Evolutionary conservation across 2,329 filamentous ascomycete genomes (phyloP).

Genomic region (Trichoderma aggressivum): DNA sequence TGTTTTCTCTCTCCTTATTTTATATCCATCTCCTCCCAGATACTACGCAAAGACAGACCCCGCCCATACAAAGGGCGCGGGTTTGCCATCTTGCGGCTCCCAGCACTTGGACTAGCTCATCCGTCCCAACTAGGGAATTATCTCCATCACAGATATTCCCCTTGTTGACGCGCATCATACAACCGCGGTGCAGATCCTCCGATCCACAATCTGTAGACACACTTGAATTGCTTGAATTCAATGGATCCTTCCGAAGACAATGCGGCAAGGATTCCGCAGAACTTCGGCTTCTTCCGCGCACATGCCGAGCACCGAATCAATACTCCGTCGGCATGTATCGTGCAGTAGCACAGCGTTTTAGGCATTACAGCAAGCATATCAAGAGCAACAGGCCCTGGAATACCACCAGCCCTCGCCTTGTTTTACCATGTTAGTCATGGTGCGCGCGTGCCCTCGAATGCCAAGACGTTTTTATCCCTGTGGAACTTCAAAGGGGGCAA

Average conservation of each 20-base stretch:
- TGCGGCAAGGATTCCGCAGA: background rate
- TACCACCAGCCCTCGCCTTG: background rate
- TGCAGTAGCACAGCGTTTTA: background rate
- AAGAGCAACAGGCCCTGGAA: background rate
- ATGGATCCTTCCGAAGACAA: background rate
- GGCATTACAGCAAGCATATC: background rate
- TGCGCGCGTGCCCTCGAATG: background rate
- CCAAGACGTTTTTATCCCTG: background rate
- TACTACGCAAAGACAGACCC: background rate
- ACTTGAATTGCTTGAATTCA: background rate
- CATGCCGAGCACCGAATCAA: background rate
- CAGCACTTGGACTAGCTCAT: background rate
- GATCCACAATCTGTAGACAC: background rate
- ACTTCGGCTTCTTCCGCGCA: background rate
- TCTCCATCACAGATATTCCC: background rate
- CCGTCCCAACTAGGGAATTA: background rate
- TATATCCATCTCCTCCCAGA: background rate
- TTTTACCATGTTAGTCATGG: background rate
- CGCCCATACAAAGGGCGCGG: background rate
- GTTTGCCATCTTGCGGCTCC: background rate
- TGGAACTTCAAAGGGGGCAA: background rate
- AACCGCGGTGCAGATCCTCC: background rate
- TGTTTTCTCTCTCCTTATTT: background rate
- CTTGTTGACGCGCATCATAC: background rate
- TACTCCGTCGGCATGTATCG: background rate